A percentile compares a stretch with the other conserved stretches of the same genome.
Conservation (phyloP, 2,329 filamentous ascomycete genomes). For the Cadophora gregata region DNA sequence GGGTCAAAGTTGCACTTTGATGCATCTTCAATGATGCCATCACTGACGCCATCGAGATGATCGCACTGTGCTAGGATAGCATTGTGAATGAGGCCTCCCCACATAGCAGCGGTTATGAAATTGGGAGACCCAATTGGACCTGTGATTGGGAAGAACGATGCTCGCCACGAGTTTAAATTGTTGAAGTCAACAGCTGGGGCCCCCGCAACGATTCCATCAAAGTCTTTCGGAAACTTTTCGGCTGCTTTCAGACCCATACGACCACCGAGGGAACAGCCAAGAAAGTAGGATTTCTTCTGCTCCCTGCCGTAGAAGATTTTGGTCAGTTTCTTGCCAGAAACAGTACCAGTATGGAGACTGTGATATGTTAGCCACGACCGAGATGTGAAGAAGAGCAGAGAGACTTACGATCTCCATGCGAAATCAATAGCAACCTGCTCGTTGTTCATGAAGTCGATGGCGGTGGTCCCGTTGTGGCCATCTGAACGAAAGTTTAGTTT, state of each 20-base stretch:
- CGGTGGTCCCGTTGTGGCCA: slow-evolving; percentile 38
- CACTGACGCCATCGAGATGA: slow-evolving; percentile 45
- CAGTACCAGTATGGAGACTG: slow-evolving; percentile 22
- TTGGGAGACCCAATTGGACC: slow-evolving; percentile 39
- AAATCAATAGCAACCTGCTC: slow-evolving; percentile 36
- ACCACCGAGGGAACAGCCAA: slow-evolving; percentile 49
- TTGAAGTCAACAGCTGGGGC: slow-evolving; percentile 44
- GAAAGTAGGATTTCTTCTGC: slow-evolving; percentile 47
- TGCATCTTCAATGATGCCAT: slow-evolving; percentile 47
- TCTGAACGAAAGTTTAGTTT: slow-evolving; percentile 13
- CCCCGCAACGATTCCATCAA: slow-evolving; percentile 50
- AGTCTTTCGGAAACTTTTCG: slow-evolving; percentile 47
- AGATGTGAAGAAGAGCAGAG: not conserved
- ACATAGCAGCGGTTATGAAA: slow-evolving; percentile 39
- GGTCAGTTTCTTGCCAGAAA: slow-evolving; percentile 33
- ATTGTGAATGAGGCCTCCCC: slow-evolving; percentile 24
- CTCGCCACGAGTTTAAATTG: slow-evolving; percentile 23
- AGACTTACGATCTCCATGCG: slow-evolving; percentile 31
- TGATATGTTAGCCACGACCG: slow-evolving; percentile 1
- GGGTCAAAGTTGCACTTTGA: slow-evolving; percentile 43
- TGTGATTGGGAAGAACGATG: slow-evolving; percentile 23
- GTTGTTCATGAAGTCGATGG: slow-evolving; percentile 32
- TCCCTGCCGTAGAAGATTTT: slow-evolving; percentile 43
- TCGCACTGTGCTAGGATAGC: slow-evolving; percentile 47
- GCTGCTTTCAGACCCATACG: slow-evolving; percentile 49